Conservation (phyloP, 2,329 filamentous ascomycete species). For the Aspergillus candidus region DNA sequence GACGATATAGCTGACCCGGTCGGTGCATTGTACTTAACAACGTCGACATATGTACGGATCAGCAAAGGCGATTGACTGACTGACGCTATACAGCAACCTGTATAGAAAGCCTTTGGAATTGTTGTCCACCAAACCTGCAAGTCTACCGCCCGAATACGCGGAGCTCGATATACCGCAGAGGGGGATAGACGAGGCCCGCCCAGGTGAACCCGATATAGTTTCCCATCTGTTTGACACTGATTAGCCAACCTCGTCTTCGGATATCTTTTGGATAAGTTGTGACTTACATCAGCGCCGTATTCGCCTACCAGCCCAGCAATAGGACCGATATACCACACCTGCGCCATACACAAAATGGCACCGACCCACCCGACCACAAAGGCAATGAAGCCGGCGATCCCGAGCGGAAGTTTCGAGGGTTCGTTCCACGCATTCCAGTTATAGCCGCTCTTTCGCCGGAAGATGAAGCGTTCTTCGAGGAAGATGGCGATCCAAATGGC, state of each 20-base stretch:
- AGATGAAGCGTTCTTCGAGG: constrained; percentile 55
- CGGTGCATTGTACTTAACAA: too few species aligned
- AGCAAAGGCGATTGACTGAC: too few species aligned
- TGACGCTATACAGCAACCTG: too few species aligned
- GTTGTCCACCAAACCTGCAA: too few species aligned
- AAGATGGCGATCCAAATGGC: constrained; percentile 59
- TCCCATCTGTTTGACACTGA: constrained; percentile 40
- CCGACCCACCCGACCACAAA: constrained; percentile 62
- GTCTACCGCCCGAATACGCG: constrained; percentile 43
- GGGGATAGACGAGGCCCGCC: constrained; percentile 53
- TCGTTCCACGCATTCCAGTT: constrained; percentile 59
- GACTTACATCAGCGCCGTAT: constrained; percentile 51
- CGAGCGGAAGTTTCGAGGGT: constrained; percentile 53
- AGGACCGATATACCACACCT: constrained; percentile 64
- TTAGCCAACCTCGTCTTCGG: constrained; percentile 11
- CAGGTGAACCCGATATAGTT: constrained; percentile 57
- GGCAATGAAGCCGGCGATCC: constrained; percentile 54
- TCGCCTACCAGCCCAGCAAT: constrained; percentile 53
- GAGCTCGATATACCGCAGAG: constrained; percentile 48
- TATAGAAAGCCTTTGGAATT: too few species aligned
- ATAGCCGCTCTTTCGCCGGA: constrained; percentile 49
- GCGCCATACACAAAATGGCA: constrained; percentile 61
- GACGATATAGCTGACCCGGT: too few species aligned
- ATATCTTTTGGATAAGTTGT: not conserved
- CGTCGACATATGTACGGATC: too few species aligned